Conservation (phyloP, 2,329 filamentous ascomycete genomes). For the Fusarium sp. region DNA sequence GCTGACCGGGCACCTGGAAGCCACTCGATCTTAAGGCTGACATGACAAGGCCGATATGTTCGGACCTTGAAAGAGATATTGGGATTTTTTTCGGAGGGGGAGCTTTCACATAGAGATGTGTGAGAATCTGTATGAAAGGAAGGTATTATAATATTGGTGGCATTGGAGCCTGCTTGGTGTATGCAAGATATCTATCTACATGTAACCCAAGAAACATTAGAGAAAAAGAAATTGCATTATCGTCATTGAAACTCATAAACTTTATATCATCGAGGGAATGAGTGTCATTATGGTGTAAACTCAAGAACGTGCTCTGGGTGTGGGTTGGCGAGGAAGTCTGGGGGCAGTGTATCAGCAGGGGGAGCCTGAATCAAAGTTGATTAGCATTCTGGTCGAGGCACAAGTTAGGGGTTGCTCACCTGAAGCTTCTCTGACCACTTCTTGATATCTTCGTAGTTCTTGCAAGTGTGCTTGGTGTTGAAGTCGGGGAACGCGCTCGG, state of each 20-base stretch:
- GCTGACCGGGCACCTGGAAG: not conserved
- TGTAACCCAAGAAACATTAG: not conserved
- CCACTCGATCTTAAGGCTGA: not conserved
- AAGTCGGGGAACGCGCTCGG: slow-evolving; percentile 68
- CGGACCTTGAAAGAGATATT: fast-evolving
- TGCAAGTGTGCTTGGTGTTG: slow-evolving; percentile 67
- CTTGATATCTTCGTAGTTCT: slow-evolving; percentile 63
- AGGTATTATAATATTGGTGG: not conserved
- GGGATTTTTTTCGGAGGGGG: too few relatives aligned
- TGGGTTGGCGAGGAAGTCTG: slow-evolving; percentile 24
- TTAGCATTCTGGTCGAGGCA: not conserved
- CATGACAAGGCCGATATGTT: fast-evolving
- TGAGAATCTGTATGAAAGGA: not conserved
- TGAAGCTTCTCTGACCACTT: slow-evolving; percentile 65
- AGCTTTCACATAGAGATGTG: not conserved
- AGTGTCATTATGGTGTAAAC: slow-evolving; percentile 23
- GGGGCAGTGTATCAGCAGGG: slow-evolving; percentile 21
- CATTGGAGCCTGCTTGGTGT: not conserved
- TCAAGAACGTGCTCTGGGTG: slow-evolving; percentile 13
- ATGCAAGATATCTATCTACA: not conserved
- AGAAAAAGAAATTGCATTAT: too few relatives aligned
- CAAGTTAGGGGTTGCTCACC: slow-evolving; percentile 32
- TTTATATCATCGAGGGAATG: fast-evolving
- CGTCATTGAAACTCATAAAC: not conserved
- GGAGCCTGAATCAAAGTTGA: slow-evolving; percentile 23